A percentile compares a stretch with the other conserved stretches of the same genome.
Conservation (phyloP, 306 rosid species). For the Corylus heterophylla region DNA sequence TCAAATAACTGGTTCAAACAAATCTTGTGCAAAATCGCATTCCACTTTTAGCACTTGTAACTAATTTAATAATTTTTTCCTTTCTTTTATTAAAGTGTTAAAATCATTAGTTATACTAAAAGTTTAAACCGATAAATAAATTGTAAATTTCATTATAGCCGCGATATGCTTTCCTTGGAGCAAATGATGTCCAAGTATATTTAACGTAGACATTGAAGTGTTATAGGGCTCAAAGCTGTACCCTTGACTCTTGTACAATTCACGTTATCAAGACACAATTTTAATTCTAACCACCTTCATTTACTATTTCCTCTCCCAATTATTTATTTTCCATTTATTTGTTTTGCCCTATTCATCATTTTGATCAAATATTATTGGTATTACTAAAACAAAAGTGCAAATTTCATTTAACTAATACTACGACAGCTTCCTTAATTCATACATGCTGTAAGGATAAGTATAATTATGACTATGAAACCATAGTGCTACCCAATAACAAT, state of each 20-base stretch:
- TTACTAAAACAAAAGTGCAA: background rate
- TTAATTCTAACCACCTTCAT: background rate
- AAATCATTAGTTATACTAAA: too few relatives aligned
- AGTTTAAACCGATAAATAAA: too few relatives aligned
- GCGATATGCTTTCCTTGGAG: too few relatives aligned
- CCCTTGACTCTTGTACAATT: background rate
- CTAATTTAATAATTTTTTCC: background rate
- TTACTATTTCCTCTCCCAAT: background rate
- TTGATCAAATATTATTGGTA: background rate
- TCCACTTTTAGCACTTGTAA: background rate
- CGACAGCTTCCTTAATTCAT: too few relatives aligned
- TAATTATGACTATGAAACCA: background rate
- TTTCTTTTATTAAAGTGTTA: background rate
- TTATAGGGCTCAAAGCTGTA: background rate
- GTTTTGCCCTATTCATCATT: background rate
- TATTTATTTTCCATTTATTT: background rate
- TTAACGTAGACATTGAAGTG: too few relatives aligned
- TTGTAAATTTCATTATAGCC: too few relatives aligned
- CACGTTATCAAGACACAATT: background rate
- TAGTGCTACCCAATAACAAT: background rate
- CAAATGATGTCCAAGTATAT: too few relatives aligned
- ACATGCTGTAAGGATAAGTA: background rate
- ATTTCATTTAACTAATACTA: too few relatives aligned
- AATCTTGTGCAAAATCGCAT: background rate
- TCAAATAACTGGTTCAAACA: background rate